A percentile compares a stretch with the other conserved stretches of the same genome.
Evolutionary conservation across 139 green algal genomes (phyloP).

Genomic region (Coccomyxa sp.): DNA sequence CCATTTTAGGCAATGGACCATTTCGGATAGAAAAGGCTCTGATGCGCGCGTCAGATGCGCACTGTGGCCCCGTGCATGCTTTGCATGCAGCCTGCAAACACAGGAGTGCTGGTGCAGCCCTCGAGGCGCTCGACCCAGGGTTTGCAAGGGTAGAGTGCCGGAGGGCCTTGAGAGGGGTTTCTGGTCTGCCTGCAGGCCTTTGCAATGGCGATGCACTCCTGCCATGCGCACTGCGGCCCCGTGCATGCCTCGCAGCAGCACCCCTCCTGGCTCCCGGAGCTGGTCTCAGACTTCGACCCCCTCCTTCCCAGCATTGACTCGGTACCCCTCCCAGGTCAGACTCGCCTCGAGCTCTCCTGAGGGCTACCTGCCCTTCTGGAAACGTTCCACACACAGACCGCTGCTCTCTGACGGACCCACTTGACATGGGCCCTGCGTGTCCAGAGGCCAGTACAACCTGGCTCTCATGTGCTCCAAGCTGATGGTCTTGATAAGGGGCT

Average conservation of each 20-base stretch:
- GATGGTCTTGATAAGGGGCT: too few relatives aligned
- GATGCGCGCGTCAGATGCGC: neutral
- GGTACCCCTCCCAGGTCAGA: slow-evolving; percentile 37
- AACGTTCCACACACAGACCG: too few relatives aligned
- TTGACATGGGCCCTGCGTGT: too few relatives aligned
- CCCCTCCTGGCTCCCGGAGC: slow-evolving; percentile 40
- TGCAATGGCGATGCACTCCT: slow-evolving; percentile 40
- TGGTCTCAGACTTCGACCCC: slow-evolving; percentile 29
- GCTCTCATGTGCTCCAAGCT: too few relatives aligned
- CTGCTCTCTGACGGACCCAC: too few relatives aligned
- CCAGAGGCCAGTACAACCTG: too few relatives aligned
- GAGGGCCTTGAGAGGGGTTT: neutral
- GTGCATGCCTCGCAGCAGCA: slow-evolving; percentile 22
- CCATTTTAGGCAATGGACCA: neutral
- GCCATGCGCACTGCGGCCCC: slow-evolving; percentile 22
- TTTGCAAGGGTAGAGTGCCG: neutral
- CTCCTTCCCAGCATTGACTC: slow-evolving; percentile 52
- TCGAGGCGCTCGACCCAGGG: neutral
- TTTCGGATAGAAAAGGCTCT: too few relatives aligned
- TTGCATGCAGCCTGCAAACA: neutral
- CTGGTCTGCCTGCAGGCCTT: slow-evolving; percentile 47
- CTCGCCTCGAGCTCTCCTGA: too few relatives aligned
- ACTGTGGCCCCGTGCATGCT: neutral
- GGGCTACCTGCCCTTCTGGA: too few relatives aligned
- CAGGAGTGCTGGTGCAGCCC: neutral